Evolutionary conservation across 495 filamentous ascomycete genomes (phyloP).

Genomic region (Penicillium crystallinum): DNA sequence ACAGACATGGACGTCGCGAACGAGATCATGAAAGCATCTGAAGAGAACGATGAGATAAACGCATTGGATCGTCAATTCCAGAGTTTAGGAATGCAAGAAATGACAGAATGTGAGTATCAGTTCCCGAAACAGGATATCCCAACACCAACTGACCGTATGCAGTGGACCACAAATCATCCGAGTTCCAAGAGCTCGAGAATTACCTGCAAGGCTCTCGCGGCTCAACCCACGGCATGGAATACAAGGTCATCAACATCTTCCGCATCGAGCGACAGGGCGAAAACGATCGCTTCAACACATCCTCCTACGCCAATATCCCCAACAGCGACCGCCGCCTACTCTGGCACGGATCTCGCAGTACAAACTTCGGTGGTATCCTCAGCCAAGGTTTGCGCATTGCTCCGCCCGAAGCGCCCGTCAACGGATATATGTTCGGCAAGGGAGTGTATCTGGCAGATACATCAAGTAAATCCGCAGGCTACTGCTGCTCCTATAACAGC

Average conservation of each 20-base stretch:
- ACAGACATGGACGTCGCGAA: conserved; percentile 78
- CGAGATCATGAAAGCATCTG: conserved; percentile 65
- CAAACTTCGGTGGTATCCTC: conserved; percentile 80
- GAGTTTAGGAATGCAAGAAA: conserved; percentile 66
- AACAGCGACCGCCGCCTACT: conserved; percentile 63
- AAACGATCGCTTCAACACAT: conserved; percentile 58
- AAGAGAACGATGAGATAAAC: conserved; percentile 49
- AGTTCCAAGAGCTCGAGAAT: conserved; percentile 57
- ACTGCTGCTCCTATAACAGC: conserved; percentile 56
- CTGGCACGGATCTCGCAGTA: conserved; percentile 74
- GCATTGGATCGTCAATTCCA: conserved; percentile 65
- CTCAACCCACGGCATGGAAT: conserved; percentile 52
- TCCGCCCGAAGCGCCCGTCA: conserved; percentile 73
- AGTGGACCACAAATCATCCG: conserved; percentile 52
- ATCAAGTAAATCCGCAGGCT: conserved; percentile 71
- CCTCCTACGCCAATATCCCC: conserved; percentile 39
- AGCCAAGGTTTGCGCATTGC: conserved; percentile 83
- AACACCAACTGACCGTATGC: conserved; percentile 1
- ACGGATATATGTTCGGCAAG: conserved; percentile 80
- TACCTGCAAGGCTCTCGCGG: conserved; percentile 65
- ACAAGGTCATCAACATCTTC: conserved; percentile 70
- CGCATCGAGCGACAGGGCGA: conserved; percentile 76
- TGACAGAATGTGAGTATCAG: conserved; percentile 35
- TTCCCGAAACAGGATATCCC: not conserved
- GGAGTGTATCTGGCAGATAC: conserved; percentile 90